Evolutionary conservation across 1,284 basidiomycete genomes (phyloP).

Genomic region (Laetiporus sulphureus): DNA sequence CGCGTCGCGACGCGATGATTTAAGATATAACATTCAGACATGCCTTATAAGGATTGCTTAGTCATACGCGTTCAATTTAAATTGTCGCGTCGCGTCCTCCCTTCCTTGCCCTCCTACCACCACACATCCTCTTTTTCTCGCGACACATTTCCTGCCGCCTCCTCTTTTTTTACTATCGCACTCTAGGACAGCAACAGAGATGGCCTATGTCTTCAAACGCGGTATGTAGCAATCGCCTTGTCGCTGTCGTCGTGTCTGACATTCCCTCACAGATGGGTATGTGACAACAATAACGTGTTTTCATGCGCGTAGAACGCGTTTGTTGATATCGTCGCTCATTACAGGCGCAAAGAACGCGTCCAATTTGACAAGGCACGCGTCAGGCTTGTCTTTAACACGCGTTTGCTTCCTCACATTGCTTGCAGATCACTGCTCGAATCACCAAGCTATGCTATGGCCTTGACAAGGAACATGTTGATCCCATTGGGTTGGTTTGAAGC

Average conservation of each 20-base stretch:
- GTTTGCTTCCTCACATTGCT: constrained; percentile 11
- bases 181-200: constrained; percentile 17
- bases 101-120: constrained; percentile 25
- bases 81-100: constrained; percentile 22
- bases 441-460: constrained; percentile 97
- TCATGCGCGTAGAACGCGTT: too few species aligned
- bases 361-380: constrained; percentile 77
- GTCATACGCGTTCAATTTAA: constrained; percentile 25
- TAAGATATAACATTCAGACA: constrained; percentile 15
- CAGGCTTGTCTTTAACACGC: constrained; percentile 8
- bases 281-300: too few species aligned
- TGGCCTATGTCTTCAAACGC: constrained; percentile 74
- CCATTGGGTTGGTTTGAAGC: constrained; percentile 69
- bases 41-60: constrained; percentile 10
- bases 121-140: constrained; percentile 16
- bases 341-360: constrained; percentile 77
- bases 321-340: too few species aligned
- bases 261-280: constrained; percentile 50
- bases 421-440: constrained; percentile 83
- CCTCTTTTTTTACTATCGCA: constrained; percentile 6
- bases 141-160: constrained; percentile 5
- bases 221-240: constrained; percentile 36
- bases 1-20: constrained; percentile 13
- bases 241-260: constrained; percentile 3
- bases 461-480: constrained; percentile 89